Conservation (phyloP, 2,329 filamentous ascomycete species). For the Beauveria bassiana region DNA sequence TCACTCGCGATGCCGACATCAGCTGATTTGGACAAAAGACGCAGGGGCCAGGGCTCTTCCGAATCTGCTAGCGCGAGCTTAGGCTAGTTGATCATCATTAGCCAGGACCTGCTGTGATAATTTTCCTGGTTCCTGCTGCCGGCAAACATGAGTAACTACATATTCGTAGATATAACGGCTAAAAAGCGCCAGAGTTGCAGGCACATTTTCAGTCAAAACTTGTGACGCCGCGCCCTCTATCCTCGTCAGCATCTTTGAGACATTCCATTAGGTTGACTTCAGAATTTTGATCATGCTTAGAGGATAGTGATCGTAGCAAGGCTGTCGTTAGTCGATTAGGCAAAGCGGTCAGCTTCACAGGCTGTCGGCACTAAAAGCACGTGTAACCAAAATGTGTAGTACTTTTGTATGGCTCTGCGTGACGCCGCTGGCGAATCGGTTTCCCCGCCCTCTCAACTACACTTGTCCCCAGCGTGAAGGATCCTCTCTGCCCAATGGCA, state of each 20-base stretch:
- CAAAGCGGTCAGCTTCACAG: no score
- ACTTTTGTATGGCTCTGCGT: not conserved
- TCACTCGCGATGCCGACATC: not conserved
- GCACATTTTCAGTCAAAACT: no score
- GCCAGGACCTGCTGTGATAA: no score
- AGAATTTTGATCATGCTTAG: not conserved
- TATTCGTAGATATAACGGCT: no score
- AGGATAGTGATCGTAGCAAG: not conserved
- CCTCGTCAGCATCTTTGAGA: no score
- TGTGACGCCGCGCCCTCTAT: no score
- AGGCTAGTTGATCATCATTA: not conserved
- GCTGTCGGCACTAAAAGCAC: not conserved
- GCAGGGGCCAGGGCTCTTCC: not conserved
- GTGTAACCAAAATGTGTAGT: not conserved
- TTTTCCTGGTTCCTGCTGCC: no score
- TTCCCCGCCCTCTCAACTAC: not conserved
- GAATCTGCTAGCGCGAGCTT: not conserved
- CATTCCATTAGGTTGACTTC: not conserved
- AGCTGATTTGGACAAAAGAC: not conserved
- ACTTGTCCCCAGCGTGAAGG: not conserved
- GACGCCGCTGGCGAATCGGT: not conserved
- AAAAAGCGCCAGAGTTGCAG: no score
- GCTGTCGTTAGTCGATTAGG: not conserved
- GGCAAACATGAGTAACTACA: no score
- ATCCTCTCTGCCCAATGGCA: not conserved